These are phyloP conservation scores for Fragosphaeria purpurea DNA, from an alignment of 2,329 filamentous ascomycete genomes.

Conservation along the genomic window DNA sequence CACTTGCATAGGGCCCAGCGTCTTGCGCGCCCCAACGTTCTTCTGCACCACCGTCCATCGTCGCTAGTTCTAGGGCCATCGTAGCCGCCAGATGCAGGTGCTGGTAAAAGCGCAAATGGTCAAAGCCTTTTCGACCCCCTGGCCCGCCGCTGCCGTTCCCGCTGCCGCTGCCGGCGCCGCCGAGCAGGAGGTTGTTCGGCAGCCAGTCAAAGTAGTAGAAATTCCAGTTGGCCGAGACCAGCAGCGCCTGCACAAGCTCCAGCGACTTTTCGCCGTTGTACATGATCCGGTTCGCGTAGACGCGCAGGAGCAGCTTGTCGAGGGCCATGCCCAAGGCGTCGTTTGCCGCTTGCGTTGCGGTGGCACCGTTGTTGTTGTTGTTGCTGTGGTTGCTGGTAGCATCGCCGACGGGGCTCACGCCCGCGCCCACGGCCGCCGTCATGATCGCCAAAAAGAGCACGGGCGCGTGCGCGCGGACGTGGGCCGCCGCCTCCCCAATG, in stretches of 20 bases:
- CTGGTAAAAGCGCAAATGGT: constrained; percentile 8
- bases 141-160: background rate
- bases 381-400: background rate
- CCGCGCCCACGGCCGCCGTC: constrained; percentile 4
- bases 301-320: constrained; percentile 4
- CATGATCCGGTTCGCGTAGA: constrained; percentile 8
- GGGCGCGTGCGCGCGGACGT: constrained; percentile 3
- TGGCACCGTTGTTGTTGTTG: background rate
- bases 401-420: background rate
- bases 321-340: constrained; percentile 1
- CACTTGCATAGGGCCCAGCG: background rate
- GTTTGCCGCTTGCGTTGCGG: background rate
- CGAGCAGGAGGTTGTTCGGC: too few species aligned
- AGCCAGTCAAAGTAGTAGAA: constrained; percentile 1
- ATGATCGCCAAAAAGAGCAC: constrained; percentile 9
- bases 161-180: background rate
- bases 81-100: constrained; percentile 7
- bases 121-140: background rate
- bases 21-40: too few species aligned
- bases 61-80: constrained; percentile 8
- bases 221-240: constrained; percentile 11
- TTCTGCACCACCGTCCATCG: background rate
- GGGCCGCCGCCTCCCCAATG: background rate
- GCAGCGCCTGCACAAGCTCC: constrained; percentile 11
- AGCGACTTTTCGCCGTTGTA: constrained; percentile 6